A percentile compares a stretch with the other conserved stretches of the same genome.
Conservation (phyloP, 495 filamentous ascomycete species). For the Aspergillus mulundensis region DNA sequence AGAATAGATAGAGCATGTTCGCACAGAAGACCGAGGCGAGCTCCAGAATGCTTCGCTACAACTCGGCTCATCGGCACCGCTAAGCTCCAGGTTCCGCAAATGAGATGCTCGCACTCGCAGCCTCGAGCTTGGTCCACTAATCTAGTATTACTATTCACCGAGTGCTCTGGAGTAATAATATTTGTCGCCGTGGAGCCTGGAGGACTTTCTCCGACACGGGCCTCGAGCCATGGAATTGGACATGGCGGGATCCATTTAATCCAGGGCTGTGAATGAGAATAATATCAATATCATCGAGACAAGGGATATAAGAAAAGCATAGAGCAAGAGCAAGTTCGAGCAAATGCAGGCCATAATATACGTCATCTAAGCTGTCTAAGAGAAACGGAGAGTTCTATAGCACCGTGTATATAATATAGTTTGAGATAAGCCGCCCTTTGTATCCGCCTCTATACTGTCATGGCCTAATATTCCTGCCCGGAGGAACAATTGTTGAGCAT, state of each 20-base stretch:
- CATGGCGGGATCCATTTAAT: too few relatives aligned
- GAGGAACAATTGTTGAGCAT: conserved; percentile 53
- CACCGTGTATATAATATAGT: conserved; percentile 3
- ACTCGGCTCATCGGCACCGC: conserved; percentile 2
- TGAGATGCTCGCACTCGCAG: not conserved
- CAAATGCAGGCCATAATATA: not conserved
- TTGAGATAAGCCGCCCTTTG: not conserved
- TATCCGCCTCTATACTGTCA: not conserved
- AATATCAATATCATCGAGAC: too few relatives aligned
- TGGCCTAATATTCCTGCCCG: conserved; percentile 29
- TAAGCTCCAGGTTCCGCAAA: not conserved
- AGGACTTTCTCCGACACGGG: not conserved
- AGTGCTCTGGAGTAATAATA: too few relatives aligned
- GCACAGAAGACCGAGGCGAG: conserved; percentile 17
- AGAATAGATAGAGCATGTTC: not conserved
- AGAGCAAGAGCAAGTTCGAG: too few relatives aligned
- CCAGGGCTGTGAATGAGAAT: too few relatives aligned
- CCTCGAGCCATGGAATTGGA: too few relatives aligned
- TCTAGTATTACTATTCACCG: too few relatives aligned
- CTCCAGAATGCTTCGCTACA: not conserved
- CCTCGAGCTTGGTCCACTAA: too few relatives aligned
- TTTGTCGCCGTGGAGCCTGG: too few relatives aligned
- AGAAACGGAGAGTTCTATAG: conserved; percentile 1
- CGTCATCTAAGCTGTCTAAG: not conserved
- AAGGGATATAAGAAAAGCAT: too few relatives aligned